Conservation (phyloP, 768 basidiomycete genomes). For the Gloeophyllum trabeum region DNA sequence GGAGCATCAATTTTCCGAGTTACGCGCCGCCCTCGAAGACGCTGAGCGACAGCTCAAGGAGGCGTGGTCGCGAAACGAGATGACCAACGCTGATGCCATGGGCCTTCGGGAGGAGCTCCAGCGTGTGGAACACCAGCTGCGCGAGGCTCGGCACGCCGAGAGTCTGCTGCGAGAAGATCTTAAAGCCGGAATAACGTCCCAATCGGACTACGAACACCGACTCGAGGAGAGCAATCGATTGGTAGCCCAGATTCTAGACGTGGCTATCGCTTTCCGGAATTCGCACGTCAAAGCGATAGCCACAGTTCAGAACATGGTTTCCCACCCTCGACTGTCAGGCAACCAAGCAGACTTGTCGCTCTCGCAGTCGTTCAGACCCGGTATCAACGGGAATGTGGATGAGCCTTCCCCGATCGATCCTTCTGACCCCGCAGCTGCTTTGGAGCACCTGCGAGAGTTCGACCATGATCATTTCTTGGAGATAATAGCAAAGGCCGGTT, state of each 20-base stretch:
- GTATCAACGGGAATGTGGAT: conserved; percentile 36
- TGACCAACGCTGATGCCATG: conserved; percentile 55
- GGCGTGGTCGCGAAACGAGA: conserved; percentile 44
- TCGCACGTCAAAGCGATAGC: conserved; percentile 66
- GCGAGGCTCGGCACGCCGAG: conserved; percentile 57
- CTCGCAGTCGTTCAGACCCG: conserved; percentile 8
- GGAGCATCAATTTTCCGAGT: conserved; percentile 76
- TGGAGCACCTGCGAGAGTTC: conserved; percentile 62
- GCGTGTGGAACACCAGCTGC: conserved; percentile 57
- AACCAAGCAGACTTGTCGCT: conserved; percentile 24
- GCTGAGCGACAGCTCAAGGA: conserved; percentile 55
- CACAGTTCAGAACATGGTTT: conserved; percentile 45
- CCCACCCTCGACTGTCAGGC: conserved; percentile 33
- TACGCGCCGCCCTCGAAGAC: conserved; percentile 51
- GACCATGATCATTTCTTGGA: conserved; percentile 84
- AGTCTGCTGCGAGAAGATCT: conserved; percentile 65
- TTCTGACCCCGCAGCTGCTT: conserved; percentile 56
- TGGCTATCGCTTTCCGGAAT: conserved; percentile 67
- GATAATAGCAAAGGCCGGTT: conserved; percentile 68
- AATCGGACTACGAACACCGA: conserved; percentile 54
- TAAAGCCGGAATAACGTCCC: conserved; percentile 54
- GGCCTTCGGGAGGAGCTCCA: conserved; percentile 67
- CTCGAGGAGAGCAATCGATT: conserved; percentile 57
- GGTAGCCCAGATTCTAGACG: conserved; percentile 73
- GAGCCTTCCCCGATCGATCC: conserved; percentile 74